Evolutionary conservation across 306 rosid genomes (phyloP).

Genomic region (Lathyrus sativus): DNA sequence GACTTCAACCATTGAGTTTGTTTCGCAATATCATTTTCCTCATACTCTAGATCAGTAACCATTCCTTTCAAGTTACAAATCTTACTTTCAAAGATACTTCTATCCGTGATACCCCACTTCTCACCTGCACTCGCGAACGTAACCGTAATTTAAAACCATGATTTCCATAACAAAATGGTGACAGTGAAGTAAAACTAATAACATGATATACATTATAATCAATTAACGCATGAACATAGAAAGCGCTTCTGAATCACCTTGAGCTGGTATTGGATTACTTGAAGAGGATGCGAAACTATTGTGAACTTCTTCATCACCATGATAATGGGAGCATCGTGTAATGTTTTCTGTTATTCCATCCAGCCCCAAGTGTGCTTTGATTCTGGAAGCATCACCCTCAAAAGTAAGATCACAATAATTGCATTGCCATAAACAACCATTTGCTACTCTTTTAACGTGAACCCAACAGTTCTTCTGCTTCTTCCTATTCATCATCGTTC

Average conservation of each 20-base stretch:
- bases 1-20: background rate
- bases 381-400: background rate
- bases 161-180: too few species aligned
- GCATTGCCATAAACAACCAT: slow-evolving; percentile 10
- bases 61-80: background rate
- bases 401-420: background rate
- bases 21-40: background rate
- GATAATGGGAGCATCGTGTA: background rate
- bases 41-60: background rate
- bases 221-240: too few species aligned
- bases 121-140: background rate
- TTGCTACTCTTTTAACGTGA: background rate
- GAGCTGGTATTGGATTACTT: too few species aligned
- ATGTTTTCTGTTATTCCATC: background rate
- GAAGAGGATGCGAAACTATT: background rate
- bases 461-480: background rate
- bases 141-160: too few species aligned
- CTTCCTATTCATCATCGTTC: slow-evolving; percentile 18
- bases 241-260: too few species aligned
- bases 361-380: background rate
- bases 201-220: too few species aligned
- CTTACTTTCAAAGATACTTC: background rate
- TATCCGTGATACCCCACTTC: background rate
- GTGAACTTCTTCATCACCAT: background rate
- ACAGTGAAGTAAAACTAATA: too few species aligned